Conservation (phyloP, 176 grass and related monocot genomes). For the Juncus effusus region DNA sequence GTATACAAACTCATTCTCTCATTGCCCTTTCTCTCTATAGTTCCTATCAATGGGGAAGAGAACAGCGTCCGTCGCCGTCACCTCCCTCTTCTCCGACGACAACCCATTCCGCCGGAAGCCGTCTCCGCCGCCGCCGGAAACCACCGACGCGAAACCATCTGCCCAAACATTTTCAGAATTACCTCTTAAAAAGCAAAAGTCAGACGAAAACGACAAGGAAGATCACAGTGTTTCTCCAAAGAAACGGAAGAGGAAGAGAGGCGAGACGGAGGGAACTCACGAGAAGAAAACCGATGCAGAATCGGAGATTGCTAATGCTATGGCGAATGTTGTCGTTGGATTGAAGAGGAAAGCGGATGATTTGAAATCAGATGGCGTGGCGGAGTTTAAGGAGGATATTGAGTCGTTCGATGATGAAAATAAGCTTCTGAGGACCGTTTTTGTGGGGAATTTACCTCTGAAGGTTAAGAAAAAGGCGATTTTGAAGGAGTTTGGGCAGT, state of each 20-base stretch:
- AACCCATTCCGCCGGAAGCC: conserved; percentile 27
- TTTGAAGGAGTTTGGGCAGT: conserved; percentile 56
- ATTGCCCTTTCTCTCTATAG: neutral
- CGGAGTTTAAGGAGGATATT: conserved; percentile 28
- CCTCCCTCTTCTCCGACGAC: conserved; percentile 16
- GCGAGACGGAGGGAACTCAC: neutral
- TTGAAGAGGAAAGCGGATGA: conserved; percentile 72
- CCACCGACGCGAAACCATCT: neutral
- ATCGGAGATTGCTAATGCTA: neutral
- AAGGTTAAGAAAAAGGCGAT: conserved; percentile 62
- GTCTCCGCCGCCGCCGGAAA: conserved; percentile 1
- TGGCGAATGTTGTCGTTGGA: conserved; percentile 23
- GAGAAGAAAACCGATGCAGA: neutral
- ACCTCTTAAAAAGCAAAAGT: conserved; percentile 2
- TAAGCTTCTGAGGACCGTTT: conserved; percentile 81
- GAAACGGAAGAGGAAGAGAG: conserved; percentile 23
- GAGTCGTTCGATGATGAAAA: conserved; percentile 73
- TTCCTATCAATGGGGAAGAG: conserved; percentile 16
- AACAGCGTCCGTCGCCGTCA: conserved; percentile 5
- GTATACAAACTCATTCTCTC: neutral
- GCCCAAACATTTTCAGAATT: neutral
- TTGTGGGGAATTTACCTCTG: conserved; percentile 90
- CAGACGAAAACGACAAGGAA: neutral
- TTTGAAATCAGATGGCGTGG: conserved; percentile 20
- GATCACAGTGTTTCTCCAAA: neutral